These are phyloP conservation scores for Puccinia horiana DNA, from an alignment of 1,284 basidiomycete species.

Conservation along the genomic window DNA sequence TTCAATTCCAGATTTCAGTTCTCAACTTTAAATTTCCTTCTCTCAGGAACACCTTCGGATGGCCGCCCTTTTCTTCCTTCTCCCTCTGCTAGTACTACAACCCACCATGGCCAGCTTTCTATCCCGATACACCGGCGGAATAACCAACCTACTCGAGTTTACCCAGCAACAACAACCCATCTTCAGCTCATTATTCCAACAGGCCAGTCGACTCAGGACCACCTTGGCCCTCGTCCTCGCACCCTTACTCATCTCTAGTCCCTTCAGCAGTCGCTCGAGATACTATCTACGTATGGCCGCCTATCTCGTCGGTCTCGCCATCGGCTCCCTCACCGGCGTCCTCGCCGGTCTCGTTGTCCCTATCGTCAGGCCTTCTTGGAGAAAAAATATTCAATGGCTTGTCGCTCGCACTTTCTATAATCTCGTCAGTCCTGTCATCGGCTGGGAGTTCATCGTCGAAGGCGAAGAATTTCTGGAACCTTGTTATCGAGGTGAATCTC, in stretches of 20 bases:
- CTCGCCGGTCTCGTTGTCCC: constrained; percentile 17
- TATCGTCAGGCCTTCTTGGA: constrained; percentile 29
- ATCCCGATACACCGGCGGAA: neutral
- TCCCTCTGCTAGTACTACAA: neutral
- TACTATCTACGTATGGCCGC: constrained; percentile 33
- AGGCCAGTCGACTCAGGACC: neutral
- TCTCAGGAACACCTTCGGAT: too few relatives aligned
- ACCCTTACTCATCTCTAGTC: constrained; percentile 27
- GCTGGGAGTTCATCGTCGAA: constrained; percentile 51
- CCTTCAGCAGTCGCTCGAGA: constrained; percentile 23
- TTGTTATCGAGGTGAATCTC: constrained; percentile 60
- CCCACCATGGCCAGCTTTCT: constrained; percentile 22
- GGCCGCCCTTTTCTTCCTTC: constrained; percentile 4
- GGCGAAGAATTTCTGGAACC: constrained; percentile 74
- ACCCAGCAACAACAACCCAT: neutral
- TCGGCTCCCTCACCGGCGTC: constrained; percentile 43
- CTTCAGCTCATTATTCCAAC: neutral
- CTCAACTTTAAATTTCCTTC: too few relatives aligned
- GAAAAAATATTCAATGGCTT: constrained; percentile 74
- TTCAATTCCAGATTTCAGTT: too few relatives aligned
- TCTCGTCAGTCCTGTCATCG: constrained; percentile 64
- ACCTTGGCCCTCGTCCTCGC: neutral
- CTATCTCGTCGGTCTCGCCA: constrained; percentile 30
- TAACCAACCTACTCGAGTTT: neutral
- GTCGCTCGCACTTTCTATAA: constrained; percentile 83